Conservation (phyloP, 2,329 filamentous ascomycete genomes). For the Gaeumannomyces tritici region DNA sequence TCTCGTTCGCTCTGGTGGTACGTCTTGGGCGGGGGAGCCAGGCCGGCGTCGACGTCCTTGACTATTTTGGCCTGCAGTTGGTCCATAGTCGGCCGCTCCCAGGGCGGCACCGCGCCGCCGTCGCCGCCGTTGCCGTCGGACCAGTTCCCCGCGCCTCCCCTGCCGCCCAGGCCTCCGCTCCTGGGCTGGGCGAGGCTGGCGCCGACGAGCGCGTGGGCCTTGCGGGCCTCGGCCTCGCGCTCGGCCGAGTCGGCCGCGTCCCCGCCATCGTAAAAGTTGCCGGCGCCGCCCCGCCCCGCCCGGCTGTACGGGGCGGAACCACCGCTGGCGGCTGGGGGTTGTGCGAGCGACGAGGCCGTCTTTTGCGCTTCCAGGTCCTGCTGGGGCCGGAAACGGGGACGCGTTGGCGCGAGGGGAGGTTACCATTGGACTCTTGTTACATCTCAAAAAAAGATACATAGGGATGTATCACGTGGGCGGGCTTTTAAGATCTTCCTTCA, state of each 20-base stretch:
- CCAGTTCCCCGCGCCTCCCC: slow-evolving; percentile 52
- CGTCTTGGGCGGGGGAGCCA: slow-evolving; percentile 35
- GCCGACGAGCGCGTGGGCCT: slow-evolving; percentile 22
- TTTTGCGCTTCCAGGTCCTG: slow-evolving; percentile 28
- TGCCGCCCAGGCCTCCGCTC: slow-evolving; percentile 26
- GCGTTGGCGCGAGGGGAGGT: background rate
- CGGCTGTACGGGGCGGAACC: slow-evolving; percentile 21
- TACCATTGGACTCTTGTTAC: background rate
- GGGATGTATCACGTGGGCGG: no score
- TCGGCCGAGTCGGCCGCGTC: slow-evolving; percentile 17
- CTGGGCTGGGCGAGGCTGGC: slow-evolving; percentile 16
- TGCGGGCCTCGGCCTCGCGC: slow-evolving; percentile 22
- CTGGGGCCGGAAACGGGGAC: background rate
- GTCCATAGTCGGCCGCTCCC: slow-evolving; percentile 21
- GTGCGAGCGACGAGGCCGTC: slow-evolving; percentile 12
- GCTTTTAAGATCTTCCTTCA: background rate
- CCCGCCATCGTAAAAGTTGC: slow-evolving; percentile 41
- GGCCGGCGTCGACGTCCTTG: slow-evolving; percentile 35
- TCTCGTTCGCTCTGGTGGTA: slow-evolving; percentile 23
- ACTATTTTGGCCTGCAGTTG: slow-evolving; percentile 31
- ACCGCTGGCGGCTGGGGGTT: slow-evolving; percentile 8
- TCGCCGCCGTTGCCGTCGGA: background rate
- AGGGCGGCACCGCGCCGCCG: slow-evolving; percentile 15
- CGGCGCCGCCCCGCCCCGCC: slow-evolving; percentile 50
- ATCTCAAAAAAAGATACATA: no score